A percentile compares a stretch with the other conserved stretches of the same genome.
Evolutionary conservation across 2,329 filamentous ascomycete species (phyloP).

Genomic region (Blastomyces emzantsi): DNA sequence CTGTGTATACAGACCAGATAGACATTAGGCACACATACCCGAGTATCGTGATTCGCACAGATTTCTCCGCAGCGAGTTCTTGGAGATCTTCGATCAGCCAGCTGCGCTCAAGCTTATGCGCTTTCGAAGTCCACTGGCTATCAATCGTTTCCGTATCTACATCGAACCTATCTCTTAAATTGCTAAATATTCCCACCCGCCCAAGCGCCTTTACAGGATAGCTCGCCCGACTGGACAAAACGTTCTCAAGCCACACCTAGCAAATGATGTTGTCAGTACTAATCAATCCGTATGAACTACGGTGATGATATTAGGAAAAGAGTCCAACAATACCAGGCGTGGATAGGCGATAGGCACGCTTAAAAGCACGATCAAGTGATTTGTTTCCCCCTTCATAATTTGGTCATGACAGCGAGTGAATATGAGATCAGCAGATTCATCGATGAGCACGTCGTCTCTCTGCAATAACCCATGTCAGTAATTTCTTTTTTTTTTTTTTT

Average conservation of each 20-base stretch:
- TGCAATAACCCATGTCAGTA: constrained; percentile 23
- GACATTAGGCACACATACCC: constrained; percentile 45
- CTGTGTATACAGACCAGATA: background rate
- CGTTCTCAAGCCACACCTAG: constrained; percentile 56
- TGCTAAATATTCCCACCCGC: constrained; percentile 68
- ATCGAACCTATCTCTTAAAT: constrained; percentile 79
- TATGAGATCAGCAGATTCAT: constrained; percentile 74
- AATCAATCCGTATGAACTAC: background rate
- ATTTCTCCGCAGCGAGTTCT: constrained; percentile 86
- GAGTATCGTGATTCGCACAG: constrained; percentile 80
- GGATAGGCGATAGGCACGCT: constrained; percentile 80
- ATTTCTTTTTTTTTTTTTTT: too few species aligned
- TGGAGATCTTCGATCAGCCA: constrained; percentile 86
- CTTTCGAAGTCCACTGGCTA: constrained; percentile 95
- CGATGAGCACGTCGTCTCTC: constrained; percentile 65
- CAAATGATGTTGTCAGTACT: constrained; percentile 17
- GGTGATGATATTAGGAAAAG: background rate
- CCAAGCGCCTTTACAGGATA: constrained; percentile 83
- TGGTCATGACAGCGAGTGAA: constrained; percentile 80
- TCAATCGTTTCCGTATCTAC: constrained; percentile 86
- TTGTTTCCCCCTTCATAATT: constrained; percentile 72
- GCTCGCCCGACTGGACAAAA: constrained; percentile 74
- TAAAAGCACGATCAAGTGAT: constrained; percentile 80
- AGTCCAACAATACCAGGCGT: constrained; percentile 53
- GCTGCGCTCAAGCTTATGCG: constrained; percentile 83